A percentile compares a stretch with the other conserved stretches of the same genome.
Evolutionary conservation across 1,284 basidiomycete genomes (phyloP).

Genomic region (Puccinia hordei): DNA sequence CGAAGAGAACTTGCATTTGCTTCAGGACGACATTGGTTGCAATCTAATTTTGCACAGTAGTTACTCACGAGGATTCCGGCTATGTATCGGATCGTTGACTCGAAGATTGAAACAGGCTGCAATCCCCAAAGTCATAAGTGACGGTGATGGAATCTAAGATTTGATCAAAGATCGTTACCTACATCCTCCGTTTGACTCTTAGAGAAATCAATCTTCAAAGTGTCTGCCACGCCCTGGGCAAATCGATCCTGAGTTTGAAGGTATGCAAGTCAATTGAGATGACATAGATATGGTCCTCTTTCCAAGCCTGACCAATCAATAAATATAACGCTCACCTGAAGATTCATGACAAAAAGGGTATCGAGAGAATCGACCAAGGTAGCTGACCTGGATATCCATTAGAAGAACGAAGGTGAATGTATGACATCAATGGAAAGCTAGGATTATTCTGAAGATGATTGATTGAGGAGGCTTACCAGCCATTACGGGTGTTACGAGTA

Average conservation of each 20-base stretch:
- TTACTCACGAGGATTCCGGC: slow-evolving; percentile 41
- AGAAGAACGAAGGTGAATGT: not conserved
- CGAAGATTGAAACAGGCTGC: slow-evolving; percentile 40
- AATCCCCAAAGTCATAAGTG: not conserved
- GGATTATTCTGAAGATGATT: not conserved
- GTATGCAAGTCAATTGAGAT: not conserved
- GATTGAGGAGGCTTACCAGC: slow-evolving; percentile 22
- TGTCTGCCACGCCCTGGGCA: slow-evolving; percentile 20
- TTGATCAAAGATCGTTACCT: not conserved
- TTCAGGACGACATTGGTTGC: not conserved
- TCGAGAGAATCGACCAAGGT: slow-evolving; percentile 45
- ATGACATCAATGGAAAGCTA: not conserved
- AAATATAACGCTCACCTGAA: not conserved
- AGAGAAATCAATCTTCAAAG: slow-evolving; percentile 49
- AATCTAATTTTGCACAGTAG: not conserved
- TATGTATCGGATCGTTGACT: slow-evolving; percentile 46
- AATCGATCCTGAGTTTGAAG: slow-evolving; percentile 24
- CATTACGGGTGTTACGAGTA: slow-evolving; percentile 42
- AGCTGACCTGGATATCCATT: slow-evolving; percentile 33
- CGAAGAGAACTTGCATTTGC: not conserved
- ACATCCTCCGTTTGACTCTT: slow-evolving; percentile 30
- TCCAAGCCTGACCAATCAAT: not conserved
- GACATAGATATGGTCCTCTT: not conserved
- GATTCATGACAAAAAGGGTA: slow-evolving; percentile 48
- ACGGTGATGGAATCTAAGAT: not conserved